phyloP scores from a whole-genome alignment of 805 yeast genomes.

The Komagataella mondaviorum region DNA sequence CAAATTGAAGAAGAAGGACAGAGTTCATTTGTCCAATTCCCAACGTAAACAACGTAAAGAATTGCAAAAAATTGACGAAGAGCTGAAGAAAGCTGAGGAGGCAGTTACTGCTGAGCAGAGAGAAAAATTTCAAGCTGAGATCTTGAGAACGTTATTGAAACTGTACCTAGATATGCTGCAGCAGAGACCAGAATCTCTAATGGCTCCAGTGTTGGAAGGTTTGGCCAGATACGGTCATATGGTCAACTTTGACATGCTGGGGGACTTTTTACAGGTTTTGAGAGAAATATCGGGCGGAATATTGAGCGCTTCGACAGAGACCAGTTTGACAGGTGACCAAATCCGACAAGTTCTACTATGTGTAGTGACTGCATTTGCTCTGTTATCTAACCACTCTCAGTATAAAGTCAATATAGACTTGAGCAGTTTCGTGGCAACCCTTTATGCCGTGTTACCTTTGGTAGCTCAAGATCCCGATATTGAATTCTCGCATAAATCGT shows the following conservation, averaged over 20 bases:
- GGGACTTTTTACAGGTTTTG: constrained; percentile 83
- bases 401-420: constrained; percentile 71
- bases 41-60: constrained; percentile 84
- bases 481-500: constrained; percentile 72
- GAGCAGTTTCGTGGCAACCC: constrained; percentile 61
- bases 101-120: constrained; percentile 81
- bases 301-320: constrained; percentile 6
- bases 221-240: constrained; percentile 81
- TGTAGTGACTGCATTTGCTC: constrained; percentile 80
- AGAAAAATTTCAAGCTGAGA: constrained; percentile 74
- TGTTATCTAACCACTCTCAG: constrained; percentile 61
- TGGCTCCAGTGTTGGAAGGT: constrained; percentile 87
- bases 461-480: constrained; percentile 70
- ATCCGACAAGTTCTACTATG: constrained; percentile 70
- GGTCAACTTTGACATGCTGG: constrained; percentile 85
- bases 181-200: constrained; percentile 45
- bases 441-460: constrained; percentile 57
- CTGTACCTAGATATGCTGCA: constrained; percentile 69
- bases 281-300: constrained; percentile 39
- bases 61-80: constrained; percentile 76
- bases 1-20: constrained; percentile 69
- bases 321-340: constrained; percentile 31
- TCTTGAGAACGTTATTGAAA: constrained; percentile 57
- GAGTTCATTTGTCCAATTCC: constrained; percentile 84
- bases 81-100: constrained; percentile 75